Conservation (phyloP, 257 asterid species). For the Cordia subcordata region DNA sequence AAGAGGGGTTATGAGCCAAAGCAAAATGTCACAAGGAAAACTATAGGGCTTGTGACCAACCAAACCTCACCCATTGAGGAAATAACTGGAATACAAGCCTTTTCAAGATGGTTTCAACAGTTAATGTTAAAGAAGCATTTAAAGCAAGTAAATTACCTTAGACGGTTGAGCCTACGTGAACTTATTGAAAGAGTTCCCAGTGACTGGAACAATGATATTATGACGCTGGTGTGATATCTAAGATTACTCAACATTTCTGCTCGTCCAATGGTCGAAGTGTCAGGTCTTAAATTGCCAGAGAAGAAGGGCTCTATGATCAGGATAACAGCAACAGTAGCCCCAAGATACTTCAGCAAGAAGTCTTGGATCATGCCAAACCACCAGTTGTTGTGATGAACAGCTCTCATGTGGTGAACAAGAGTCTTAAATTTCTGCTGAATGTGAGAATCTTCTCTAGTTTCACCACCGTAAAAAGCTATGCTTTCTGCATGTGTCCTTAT, state of each 20-base stretch:
- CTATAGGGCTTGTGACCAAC: no score
- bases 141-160: conserved; percentile 57
- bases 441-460: conserved; percentile 86
- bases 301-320: conserved; percentile 97
- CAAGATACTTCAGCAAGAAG: conserved; percentile 91
- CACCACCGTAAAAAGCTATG: conserved; percentile 97
- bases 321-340: conserved; percentile 98
- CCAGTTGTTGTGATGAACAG: conserved; percentile 96
- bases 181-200: conserved; percentile 95
- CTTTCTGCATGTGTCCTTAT: conserved; percentile 98
- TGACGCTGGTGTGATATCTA: conserved; percentile 98
- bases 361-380: conserved; percentile 99
- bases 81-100: no score
- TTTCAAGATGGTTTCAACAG: no score
- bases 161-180: conserved; percentile 91
- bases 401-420: conserved; percentile 82
- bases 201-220: conserved; percentile 89
- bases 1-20: background rate
- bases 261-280: conserved; percentile 89
- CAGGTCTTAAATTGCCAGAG: conserved; percentile 89
- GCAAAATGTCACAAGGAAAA: no score
- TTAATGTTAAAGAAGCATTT: background rate
- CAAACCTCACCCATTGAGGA: no score
- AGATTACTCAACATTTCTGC: conserved; percentile 99
- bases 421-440: conserved; percentile 74